Evolutionary conservation across 2,329 filamentous ascomycete genomes (phyloP).

Genomic region (Byssothecium circinans): DNA sequence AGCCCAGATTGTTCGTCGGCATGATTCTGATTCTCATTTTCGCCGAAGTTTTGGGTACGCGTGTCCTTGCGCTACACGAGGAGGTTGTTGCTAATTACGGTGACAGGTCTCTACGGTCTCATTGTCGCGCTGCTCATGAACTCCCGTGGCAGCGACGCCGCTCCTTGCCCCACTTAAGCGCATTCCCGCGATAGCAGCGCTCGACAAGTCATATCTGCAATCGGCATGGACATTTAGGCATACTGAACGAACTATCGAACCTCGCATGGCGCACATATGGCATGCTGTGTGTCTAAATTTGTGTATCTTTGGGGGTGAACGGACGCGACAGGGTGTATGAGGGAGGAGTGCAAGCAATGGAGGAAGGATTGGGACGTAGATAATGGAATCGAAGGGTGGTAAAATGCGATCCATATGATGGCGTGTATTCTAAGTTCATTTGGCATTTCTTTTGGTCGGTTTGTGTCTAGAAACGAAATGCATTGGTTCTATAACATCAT

Average conservation of each 20-base stretch:
- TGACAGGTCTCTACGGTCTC: constrained; percentile 92
- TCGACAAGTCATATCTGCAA: constrained; percentile 33
- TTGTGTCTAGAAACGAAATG: constrained; percentile 38
- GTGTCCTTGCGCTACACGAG: neutral
- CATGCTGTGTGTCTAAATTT: constrained; percentile 42
- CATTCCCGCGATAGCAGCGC: constrained; percentile 27
- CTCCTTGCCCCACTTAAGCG: constrained; percentile 18
- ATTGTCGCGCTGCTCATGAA: constrained; percentile 99
- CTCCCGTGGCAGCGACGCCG: constrained; percentile 58
- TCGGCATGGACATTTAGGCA: constrained; percentile 22
- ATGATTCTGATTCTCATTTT: constrained; percentile 99
- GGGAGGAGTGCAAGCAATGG: constrained; percentile 9
- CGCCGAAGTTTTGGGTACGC: constrained; percentile 93
- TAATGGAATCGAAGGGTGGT: constrained; percentile 35
- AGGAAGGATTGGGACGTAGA: constrained; percentile 21
- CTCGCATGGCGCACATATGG: constrained; percentile 32
- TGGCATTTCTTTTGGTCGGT: constrained; percentile 18
- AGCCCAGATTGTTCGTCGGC: constrained; percentile 86
- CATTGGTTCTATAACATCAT: constrained; percentile 19
- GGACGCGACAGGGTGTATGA: constrained; percentile 6
- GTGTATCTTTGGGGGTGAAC: constrained; percentile 29
- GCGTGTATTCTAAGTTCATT: constrained; percentile 40
- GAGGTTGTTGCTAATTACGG: constrained; percentile 5
- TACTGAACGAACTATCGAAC: constrained; percentile 21
- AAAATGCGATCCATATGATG: constrained; percentile 37